Conservation (phyloP, 2,329 filamentous ascomycete species). For the Sporothrix pseudoabietina region DNA sequence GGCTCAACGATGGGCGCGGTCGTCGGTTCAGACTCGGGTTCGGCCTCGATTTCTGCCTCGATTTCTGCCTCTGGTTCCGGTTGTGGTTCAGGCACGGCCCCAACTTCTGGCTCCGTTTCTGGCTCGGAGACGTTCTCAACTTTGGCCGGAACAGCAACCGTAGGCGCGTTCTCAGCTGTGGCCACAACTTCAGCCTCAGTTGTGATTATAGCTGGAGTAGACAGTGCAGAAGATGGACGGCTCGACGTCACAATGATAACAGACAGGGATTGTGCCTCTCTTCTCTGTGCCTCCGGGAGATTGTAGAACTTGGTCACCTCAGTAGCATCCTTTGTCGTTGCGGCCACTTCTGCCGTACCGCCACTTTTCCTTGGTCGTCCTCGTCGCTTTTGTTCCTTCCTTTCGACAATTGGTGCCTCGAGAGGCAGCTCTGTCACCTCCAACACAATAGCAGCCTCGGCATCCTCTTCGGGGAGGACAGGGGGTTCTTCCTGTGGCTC, state of each 20-base stretch:
- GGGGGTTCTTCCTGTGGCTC: neutral
- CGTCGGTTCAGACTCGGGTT: neutral
- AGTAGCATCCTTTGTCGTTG: neutral
- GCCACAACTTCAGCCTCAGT: neutral
- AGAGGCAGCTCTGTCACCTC: neutral
- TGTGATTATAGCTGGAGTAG: neutral
- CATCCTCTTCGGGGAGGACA: no score
- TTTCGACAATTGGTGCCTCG: neutral
- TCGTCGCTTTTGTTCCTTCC: neutral
- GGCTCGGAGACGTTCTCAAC: no score
- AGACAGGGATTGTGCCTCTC: neutral
- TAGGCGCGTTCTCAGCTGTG: no score
- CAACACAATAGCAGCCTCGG: neutral
- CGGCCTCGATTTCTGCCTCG: neutral
- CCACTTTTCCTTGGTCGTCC: conserved; percentile 6
- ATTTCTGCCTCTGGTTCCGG: neutral
- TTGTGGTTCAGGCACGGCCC: neutral
- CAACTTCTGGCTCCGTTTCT: neutral
- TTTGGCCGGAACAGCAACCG: no score
- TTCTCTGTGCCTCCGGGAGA: neutral
- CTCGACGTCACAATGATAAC: conserved; percentile 1
- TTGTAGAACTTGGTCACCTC: neutral
- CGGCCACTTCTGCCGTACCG: no score
- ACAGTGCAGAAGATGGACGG: neutral
- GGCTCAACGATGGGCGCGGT: neutral